Base-by-base conservation (phyloP, 208 protist species). In the Acanthamoeba healyi region DNA sequence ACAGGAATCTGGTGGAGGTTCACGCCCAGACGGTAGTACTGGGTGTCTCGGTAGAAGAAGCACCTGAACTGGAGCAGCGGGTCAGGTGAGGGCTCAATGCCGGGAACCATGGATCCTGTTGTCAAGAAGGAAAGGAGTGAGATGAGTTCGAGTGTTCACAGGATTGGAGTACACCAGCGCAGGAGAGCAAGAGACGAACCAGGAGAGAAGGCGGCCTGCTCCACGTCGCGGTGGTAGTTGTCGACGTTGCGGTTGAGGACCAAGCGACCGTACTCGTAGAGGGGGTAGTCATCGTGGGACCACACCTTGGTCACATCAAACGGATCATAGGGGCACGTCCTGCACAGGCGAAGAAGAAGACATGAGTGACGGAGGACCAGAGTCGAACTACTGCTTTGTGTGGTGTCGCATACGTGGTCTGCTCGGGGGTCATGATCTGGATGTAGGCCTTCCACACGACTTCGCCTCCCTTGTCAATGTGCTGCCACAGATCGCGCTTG, bases 251-350 rank as follows among this genome's bases (percentile, higher is more conserved):
- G 58, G 95, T 98, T 98, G 24, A 98, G 94, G 2, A 97, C 97
- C 84, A 98, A 94, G 36, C 94, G 61, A 84, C 98, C 98, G 36
- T 98, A 82, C 56, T 90, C 82, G 46, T 96, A 96, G 5, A 98
- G 61, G 40, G 98, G 98, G 94, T 94, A 98, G 22, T 97, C 95
- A 38, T 97, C 94, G 40, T 98, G 96, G 63, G 97, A 93, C 97
- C 97, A 98, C 2, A 98, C 95, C 89, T 98, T 98, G 56, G 98
- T 98, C 24, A 98, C 74, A 90, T 98, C 98, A 51, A 98, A 97
- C 32, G 95, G 67, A 81, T 98, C 77, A 54, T 94, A 98, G 38
- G 63, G 44, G 74, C 96, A 97, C 36, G 96, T 97, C 29, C 32
- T 32, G 19, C 34, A 95, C 96, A 15, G 49, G 49, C 10, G 49